phyloP scores from a whole-genome alignment of 768 basidiomycete genomes.

The Phlegmacium glaucopus region DNA sequence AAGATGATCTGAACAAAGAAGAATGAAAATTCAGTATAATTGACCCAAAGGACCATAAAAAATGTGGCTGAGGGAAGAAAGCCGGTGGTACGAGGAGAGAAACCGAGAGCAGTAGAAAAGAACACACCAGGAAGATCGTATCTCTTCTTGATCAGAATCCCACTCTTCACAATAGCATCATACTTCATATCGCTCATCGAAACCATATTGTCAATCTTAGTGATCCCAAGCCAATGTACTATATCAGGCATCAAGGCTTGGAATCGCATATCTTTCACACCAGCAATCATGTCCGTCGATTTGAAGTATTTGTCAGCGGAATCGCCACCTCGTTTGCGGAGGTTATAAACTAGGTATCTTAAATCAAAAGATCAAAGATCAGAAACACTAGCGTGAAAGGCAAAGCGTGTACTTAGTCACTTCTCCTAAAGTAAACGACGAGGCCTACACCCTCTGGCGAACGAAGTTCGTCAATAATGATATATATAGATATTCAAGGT shows the following conservation, averaged over 20 bases:
- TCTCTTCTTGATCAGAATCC: constrained; percentile 75
- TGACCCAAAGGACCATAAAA: no score
- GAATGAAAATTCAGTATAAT: background rate
- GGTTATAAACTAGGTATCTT: constrained; percentile 93
- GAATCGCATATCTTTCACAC: constrained; percentile 97
- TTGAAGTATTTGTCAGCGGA: constrained; percentile 93
- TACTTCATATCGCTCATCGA: constrained; percentile 97
- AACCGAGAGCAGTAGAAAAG: background rate
- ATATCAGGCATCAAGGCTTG: constrained; percentile 94
- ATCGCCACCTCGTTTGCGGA: constrained; percentile 93
- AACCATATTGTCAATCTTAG: constrained; percentile 86
- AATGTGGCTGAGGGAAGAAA: no score
- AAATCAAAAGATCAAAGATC: background rate
- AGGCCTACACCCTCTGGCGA: constrained; percentile 78
- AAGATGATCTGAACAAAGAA: constrained; percentile 55
- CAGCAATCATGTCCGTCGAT: constrained; percentile 89
- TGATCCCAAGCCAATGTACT: constrained; percentile 91
- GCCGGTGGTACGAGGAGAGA: no score
- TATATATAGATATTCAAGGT: background rate
- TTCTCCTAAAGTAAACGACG: constrained; percentile 95
- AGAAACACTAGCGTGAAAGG: background rate
- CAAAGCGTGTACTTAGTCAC: constrained; percentile 71
- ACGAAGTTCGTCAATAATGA: background rate
- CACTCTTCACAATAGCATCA: constrained; percentile 86
- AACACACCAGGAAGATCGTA: constrained; percentile 82